Evolutionary conservation across 768 basidiomycete species (phyloP), one percentile per base, ranked within the genome.

Genomic region (Infundibulicybe gibba): DNA sequence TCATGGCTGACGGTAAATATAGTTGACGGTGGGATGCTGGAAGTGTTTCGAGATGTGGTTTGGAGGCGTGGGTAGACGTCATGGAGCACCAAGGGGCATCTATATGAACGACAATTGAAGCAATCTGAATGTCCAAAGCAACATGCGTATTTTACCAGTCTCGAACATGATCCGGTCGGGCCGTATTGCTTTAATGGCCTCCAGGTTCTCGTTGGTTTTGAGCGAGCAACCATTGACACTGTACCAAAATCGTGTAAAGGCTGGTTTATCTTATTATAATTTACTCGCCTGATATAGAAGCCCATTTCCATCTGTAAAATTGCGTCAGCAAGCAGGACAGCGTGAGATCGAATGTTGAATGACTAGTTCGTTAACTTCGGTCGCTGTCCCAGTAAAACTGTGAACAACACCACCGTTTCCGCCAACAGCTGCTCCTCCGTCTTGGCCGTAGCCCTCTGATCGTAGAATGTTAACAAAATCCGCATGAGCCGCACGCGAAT

Each of bases 381-480:
- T 75, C 3, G 57, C 56, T 0, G 74, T 75, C 3, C 90, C 90
- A 0, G 89, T 90, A 63, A 90, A 90, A 50, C 85, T 87, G 58
- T 91, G 90, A 3, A 90, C 87, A 16, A 92, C 90, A 1, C 89
- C 90, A 3, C 87, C 83, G 16, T 69, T 71, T 14, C 71, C 81
- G 34, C 83, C 87, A 47, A 78, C 66, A 21, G 60, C 63, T 49
- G 59, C 62, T 3, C 85, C 84, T 21, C 83, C 77, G 53, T 79
- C 62, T 33, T 71, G 64, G 13, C 74, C 72, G 57, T 86, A 87
- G 1, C 86, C 83, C 52, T 83, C 80, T 47, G 83, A 81, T 17
- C 67, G 70, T 17, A 92, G 71, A 15, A 85, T 84, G 15, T 55
- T 59, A 20, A 88, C 79, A 48, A 92, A 72, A 54, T 91, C 90